Conservation (phyloP, 768 basidiomycete genomes). For the Dacryopinax spathularia region DNA sequence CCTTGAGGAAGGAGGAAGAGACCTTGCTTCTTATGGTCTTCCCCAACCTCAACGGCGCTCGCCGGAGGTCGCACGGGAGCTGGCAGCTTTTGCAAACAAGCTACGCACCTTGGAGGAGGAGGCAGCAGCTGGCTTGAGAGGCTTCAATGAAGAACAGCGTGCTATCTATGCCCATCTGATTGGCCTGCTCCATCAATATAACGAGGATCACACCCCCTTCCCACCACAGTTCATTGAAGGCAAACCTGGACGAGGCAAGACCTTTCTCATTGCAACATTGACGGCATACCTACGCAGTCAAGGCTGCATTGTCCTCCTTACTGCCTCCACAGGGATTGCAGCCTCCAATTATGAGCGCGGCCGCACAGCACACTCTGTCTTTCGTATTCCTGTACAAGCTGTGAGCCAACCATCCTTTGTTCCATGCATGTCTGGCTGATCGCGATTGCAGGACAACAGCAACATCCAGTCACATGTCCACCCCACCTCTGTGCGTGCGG, state of each 20-base stretch:
- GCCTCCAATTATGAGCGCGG: conserved; percentile 29
- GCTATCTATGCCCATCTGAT: conserved; percentile 17
- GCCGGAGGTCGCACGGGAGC: conserved; percentile 21
- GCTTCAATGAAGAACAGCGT: conserved; percentile 19
- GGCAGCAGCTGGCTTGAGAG: conserved; percentile 7
- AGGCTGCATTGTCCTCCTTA: conserved; percentile 24
- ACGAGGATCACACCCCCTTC: too few species aligned
- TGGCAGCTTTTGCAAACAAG: conserved; percentile 16
- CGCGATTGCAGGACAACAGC: conserved; percentile 23
- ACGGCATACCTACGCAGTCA: conserved; percentile 21
- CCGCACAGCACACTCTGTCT: conserved; percentile 27
- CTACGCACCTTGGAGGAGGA: conserved; percentile 6
- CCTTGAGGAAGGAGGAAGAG: conserved; percentile 20
- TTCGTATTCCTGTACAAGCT: conserved; percentile 26
- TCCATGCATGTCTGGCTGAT: too few species aligned
- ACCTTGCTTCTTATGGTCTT: conserved; percentile 20
- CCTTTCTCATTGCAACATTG: conserved; percentile 25
- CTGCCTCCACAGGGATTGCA: conserved; percentile 29
- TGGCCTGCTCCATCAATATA: too few species aligned
- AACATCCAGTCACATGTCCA: conserved; percentile 24
- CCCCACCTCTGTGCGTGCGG: conserved; percentile 18
- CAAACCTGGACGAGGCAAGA: conserved; percentile 32
- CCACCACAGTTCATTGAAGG: conserved; percentile 27
- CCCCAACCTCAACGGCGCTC: conserved; percentile 19
- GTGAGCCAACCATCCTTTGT: conserved; percentile 24